These are phyloP conservation scores for Cyclostephanos invisitatus DNA, from an alignment of 108 stramenopile species.

Conservation along the genomic window DNA sequence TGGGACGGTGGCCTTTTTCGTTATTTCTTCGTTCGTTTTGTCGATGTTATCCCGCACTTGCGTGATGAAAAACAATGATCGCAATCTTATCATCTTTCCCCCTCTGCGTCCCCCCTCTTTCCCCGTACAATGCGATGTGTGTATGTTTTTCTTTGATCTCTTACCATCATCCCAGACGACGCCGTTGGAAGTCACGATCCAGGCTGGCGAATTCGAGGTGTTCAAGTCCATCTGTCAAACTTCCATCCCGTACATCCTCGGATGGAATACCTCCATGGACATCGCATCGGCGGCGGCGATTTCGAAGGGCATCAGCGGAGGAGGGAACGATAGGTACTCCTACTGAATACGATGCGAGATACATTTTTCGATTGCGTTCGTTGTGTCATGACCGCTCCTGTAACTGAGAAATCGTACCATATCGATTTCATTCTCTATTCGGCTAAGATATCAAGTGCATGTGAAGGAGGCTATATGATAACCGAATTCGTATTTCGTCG, in stretches of 20 bases:
- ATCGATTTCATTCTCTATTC: background rate
- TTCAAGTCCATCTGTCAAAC: slow-evolving; percentile 49
- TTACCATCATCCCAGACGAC: slow-evolving; percentile 24
- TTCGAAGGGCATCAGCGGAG: slow-evolving; percentile 17
- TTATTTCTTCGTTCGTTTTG: background rate
- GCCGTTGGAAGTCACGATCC: slow-evolving; percentile 49
- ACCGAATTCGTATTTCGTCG: background rate
- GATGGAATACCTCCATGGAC: slow-evolving; percentile 64
- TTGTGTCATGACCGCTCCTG: too few species aligned
- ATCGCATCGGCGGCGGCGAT: slow-evolving; percentile 41
- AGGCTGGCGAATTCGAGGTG: slow-evolving; percentile 65
- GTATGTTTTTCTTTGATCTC: too few species aligned
- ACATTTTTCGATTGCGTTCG: too few species aligned
- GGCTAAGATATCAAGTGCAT: background rate
- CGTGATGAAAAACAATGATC: background rate
- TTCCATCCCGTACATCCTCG: slow-evolving; percentile 54
- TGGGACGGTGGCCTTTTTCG: background rate
- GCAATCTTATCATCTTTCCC: background rate
- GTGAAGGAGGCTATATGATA: background rate
- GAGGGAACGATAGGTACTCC: slow-evolving; percentile 10
- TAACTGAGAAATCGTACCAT: background rate
- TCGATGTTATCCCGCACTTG: background rate
- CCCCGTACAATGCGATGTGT: background rate
- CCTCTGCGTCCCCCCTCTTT: background rate
- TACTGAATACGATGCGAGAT: background rate